Base-by-base conservation (phyloP, 2,329 filamentous ascomycete species). In the Rhinocladiella mackenziei region DNA sequence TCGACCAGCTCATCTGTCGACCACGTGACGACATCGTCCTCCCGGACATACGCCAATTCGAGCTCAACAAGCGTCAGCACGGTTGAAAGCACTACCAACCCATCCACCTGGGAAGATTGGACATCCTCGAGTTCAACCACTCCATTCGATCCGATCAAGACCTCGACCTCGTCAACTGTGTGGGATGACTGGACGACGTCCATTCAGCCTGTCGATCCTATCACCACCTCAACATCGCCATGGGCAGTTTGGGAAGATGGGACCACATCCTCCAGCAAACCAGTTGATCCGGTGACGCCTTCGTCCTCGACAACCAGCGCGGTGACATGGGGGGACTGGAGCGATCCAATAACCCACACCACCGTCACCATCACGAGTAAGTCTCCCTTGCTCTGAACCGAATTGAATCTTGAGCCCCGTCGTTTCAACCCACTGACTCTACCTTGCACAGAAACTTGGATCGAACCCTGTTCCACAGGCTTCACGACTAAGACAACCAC, bases 401-500 rank as follows among this genome's bases (percentile, higher is more conserved):
- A n/a, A n/a, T n/a, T n/a, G n/a, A n/a, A n/a, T n/a, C 6, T 23
- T 33, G n/a, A n/a, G 4, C 15, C 2, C 7, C 19, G 5, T 15
- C 5, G 2, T 7, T 17, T n/a, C 15, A 25, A 19, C 4, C n/a
- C 11, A 30, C 39, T 42, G 10, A 42, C 23, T 13, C n/a, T 19
- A 9, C 29, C 30, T 13, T 10, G 4, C n/a, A 30, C 36, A 32
- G 31, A 36, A 26, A 37, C 44, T 9, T 47, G 44, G 44, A 33
- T 33, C 20, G 44, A 32, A 18, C 44, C 44, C 3, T 47, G 44
- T 26, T 31, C 38, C 5, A 47, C 44, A n/a, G 44, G 44, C 10
- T 48, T 26, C 20, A 34, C 35, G 9, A 44, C 40, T 11, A 40
- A 43, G 41, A 48, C 45, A 8, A 48, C 38, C 13, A 48, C 35